Percentiles rank a stretch among this genome's conserved stretches.
phyloP scores from a whole-genome alignment of 768 basidiomycete species.

The Pleurotus pulmonarius region DNA sequence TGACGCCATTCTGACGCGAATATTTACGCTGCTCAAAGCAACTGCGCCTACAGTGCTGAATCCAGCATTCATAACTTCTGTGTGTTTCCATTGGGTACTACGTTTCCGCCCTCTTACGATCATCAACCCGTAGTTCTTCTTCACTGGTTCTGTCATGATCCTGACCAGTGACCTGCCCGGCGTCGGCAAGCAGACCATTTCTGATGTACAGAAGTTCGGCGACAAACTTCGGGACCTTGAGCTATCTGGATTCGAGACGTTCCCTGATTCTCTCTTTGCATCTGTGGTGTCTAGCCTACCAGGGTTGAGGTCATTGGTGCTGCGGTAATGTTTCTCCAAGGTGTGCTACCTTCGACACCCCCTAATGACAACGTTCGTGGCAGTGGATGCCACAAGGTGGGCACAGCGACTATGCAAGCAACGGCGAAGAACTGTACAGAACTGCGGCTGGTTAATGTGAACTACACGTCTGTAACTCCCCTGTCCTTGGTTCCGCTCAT shows the following conservation, averaged over 20 bases:
- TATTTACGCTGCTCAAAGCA: constrained; percentile 48
- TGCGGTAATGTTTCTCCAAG: constrained; percentile 40
- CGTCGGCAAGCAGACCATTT: constrained; percentile 47
- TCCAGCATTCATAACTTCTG: constrained; percentile 53
- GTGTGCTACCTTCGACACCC: not conserved
- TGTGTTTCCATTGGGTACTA: constrained; percentile 20
- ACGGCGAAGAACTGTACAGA: constrained; percentile 36
- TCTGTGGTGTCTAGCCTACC: constrained; percentile 42
- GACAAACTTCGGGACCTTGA: constrained; percentile 41
- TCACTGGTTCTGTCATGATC: constrained; percentile 47
- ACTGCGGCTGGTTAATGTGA: constrained; percentile 52
- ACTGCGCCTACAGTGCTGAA: constrained; percentile 49
- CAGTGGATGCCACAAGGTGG: constrained; percentile 62
- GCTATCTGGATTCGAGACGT: constrained; percentile 48
- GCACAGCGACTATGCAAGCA: constrained; percentile 41
- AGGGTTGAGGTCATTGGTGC: constrained; percentile 40
- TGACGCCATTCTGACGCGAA: constrained; percentile 41
- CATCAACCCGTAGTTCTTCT: constrained; percentile 41
- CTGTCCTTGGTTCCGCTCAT: constrained; percentile 42
- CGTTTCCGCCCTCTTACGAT: not conserved
- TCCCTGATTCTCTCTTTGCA: constrained; percentile 49
- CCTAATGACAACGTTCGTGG: constrained; percentile 5
- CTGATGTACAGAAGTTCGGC: constrained; percentile 34
- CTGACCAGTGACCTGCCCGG: constrained; percentile 49
- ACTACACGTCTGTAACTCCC: constrained; percentile 55